Evolutionary conservation across 495 filamentous ascomycete genomes (phyloP), one percentile per base, ranked within the genome.

Genomic region (Penicillium alfredii): DNA sequence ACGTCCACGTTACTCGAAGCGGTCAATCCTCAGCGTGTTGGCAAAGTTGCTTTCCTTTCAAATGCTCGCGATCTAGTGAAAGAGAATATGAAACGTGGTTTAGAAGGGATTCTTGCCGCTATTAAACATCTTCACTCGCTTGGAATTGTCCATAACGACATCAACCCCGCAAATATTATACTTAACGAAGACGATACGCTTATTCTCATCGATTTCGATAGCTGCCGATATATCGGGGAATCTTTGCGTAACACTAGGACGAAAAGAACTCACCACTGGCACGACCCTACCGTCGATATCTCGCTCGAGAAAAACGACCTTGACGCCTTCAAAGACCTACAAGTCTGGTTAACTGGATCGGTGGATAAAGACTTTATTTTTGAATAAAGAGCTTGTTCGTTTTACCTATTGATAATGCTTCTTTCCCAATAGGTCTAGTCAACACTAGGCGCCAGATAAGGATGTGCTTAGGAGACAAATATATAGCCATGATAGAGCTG

Each of bases 161-260:
- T 68, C 14, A 65, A 59, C 37, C 56, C 57, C 2, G 40, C 32
- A 6, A 71, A 64, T 31, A 55, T 68, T 32, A 60, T 64, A 54
- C n/a, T 65, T 36, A 53, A 60, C 13, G 47, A 49, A 31, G 40
- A 58, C 11, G 48, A 54, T 14, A 46, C 40, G 13, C 50, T 56
- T 18, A 33, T 70, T 37, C 56, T 70, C 14, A 60, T 66, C 21
- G 64, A 71, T 49, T 71, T 71, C 31, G 59, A 62, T 47, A 54
- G 49, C 33, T 60, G 47, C 42, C 47, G 49, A 9, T 33, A 38
- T 30, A 40, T 54, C 12, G 52, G 44, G 28, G 44, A 53, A 30
- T 48, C 44, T 0, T 40, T 59, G 40, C 33, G 37, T 28, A 14
- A 13, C 4, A 51, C 49, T 8, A 23, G 35, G 26, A 42, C 55